Percentiles rank a stretch among this genome's conserved stretches.
These are phyloP conservation scores for Suillus hirtellus DNA, from an alignment of 768 basidiomycete genomes.

Conservation along the genomic window DNA sequence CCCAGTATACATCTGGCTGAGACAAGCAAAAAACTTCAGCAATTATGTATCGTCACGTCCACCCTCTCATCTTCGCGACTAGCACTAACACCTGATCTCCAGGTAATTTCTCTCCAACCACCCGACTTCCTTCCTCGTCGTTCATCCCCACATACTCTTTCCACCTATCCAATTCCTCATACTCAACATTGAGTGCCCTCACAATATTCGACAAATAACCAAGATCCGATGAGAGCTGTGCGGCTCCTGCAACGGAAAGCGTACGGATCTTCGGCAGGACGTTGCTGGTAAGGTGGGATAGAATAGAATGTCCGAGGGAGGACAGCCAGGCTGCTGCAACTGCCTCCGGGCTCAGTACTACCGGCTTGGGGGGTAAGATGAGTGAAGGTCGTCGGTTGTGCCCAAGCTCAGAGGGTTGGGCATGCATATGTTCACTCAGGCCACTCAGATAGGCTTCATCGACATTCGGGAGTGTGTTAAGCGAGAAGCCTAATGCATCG, in stretches of 20 bases:
- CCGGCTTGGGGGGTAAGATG: conserved; percentile 33
- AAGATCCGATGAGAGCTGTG: conserved; percentile 85
- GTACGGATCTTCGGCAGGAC: conserved; percentile 72
- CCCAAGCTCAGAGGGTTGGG: conserved; percentile 27
- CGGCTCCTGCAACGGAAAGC: conserved; percentile 66
- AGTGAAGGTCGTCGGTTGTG: conserved; percentile 46
- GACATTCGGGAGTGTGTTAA: conserved; percentile 77
- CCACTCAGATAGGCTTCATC: conserved; percentile 55
- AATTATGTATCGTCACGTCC: conserved; percentile 17
- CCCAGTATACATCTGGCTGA: neutral
- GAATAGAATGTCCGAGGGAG: conserved; percentile 80
- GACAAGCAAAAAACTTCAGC: neutral
- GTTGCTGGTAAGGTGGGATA: conserved; percentile 67
- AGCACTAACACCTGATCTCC: conserved; percentile 19
- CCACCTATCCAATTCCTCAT: conserved; percentile 79
- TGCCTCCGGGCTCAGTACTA: conserved; percentile 64
- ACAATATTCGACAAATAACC: conserved; percentile 91
- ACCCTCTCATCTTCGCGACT: conserved; percentile 36
- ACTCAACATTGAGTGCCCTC: conserved; percentile 86
- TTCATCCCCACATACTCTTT: conserved; percentile 65
- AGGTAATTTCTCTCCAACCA: conserved; percentile 21
- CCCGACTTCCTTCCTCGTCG: conserved; percentile 40
- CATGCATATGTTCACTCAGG: conserved; percentile 39
- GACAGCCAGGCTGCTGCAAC: conserved; percentile 91
- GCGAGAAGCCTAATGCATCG: conserved; percentile 85